Base-by-base conservation (phyloP, 2,329 filamentous ascomycete species). In the Pyrenochaeta sp. region DNA sequence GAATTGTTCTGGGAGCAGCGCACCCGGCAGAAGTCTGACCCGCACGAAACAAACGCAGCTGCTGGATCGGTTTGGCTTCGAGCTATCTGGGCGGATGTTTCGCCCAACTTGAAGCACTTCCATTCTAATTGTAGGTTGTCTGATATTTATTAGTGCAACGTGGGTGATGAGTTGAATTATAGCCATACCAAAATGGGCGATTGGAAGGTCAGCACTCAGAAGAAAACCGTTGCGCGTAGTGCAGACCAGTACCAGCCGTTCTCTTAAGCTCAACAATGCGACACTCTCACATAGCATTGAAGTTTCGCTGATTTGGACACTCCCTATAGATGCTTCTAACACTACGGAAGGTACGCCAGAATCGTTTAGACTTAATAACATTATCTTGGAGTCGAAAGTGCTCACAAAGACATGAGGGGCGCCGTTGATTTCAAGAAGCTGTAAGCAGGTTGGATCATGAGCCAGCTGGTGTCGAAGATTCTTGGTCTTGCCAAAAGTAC, bases 41-140 rank as follows among this genome's bases (percentile, higher is more conserved):
- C 77, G 50, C 76, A 78, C n/a, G 72, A 68, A 12, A 74, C 66
- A 48, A 78, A 77, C 1, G 72, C 74, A 15, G 54, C 49, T 6
- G 69, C 63, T 12, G 37, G 5, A 27, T 72, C 66, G 5, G 60
- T 69, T 1, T 62, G 59, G 29, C 68, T 67, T 2, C 35, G 32
- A 6, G 54, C 65, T 1, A 74, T 49, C 27, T 61, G 61, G 12
- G 62, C 71, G 4, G 71, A 60, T 7, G 72, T 68, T n/a, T 50
- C 54, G 2, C 72, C 73, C 63, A 74, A 70, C 18, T 45, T 62
- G 4, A 44, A 48, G 1, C 51, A 30, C 7, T 33, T 51, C 64
- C 64, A 68, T 1, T 18, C 30, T 33, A 48, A 15, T 3, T 18
- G 14, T 12, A 43, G 41, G 15, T 29, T 41, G 4, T 43, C 60